These are phyloP conservation scores for Zymoseptoria passerinii DNA, from an alignment of 2,329 filamentous ascomycete genomes.

Conservation along the genomic window DNA sequence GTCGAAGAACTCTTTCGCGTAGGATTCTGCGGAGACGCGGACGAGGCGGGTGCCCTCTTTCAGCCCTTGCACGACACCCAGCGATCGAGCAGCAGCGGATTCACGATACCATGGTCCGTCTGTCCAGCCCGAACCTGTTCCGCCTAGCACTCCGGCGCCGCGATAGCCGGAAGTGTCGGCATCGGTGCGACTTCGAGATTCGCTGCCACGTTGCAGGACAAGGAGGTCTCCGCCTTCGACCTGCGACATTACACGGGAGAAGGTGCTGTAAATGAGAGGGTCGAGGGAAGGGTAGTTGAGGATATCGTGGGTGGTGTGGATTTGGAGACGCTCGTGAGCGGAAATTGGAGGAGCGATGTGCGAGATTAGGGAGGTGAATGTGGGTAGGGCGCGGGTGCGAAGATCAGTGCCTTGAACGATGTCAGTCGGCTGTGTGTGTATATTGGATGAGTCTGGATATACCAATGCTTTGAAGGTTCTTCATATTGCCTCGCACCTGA, in stretches of 20 bases:
- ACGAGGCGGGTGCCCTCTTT: constrained; percentile 86
- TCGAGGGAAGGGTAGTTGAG: constrained; percentile 91
- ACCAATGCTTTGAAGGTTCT: constrained; percentile 68
- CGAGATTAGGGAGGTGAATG: constrained; percentile 89
- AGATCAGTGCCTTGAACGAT: constrained; percentile 66
- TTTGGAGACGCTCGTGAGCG: constrained; percentile 90
- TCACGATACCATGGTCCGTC: constrained; percentile 96
- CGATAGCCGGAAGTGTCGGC: constrained; percentile 50
- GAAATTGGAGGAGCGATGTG: constrained; percentile 94
- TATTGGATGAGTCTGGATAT: constrained; percentile 26
- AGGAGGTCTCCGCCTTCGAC: constrained; percentile 93
- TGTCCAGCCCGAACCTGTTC: constrained; percentile 62
- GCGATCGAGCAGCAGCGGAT: constrained; percentile 53
- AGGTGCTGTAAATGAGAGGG: constrained; percentile 82
- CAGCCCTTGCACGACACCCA: constrained; percentile 71
- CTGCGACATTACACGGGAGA: constrained; percentile 95
- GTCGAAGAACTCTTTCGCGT: constrained; percentile 76
- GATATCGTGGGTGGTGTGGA: constrained; percentile 95
- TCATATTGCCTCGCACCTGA: constrained; percentile 83
- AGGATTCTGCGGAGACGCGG: constrained; percentile 79
- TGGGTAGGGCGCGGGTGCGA: constrained; percentile 77
- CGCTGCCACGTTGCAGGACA: constrained; percentile 86
- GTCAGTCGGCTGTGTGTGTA: constrained; percentile 11
- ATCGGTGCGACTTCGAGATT: constrained; percentile 57
- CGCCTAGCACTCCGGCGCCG: constrained; percentile 33